Base-by-base conservation (phyloP, 2,329 filamentous ascomycete genomes). In the Nannizziopsis arthrosporioides region DNA sequence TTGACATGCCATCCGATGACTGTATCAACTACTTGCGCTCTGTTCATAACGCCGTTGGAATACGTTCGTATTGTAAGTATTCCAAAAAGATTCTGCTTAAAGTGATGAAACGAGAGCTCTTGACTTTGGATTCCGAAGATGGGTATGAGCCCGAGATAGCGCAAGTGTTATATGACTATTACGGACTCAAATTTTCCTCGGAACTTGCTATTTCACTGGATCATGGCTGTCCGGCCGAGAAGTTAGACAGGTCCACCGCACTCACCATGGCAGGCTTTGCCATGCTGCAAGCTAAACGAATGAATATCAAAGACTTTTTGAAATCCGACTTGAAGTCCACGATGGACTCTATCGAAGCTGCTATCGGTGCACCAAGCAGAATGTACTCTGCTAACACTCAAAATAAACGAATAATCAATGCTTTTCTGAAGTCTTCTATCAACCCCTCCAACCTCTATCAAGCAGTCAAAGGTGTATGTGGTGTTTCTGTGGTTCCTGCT, bases 321-420 rank as follows among this genome's bases (percentile, higher is more conserved):
- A 96, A 94, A 63, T 92, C 88, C 12, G 87, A 96, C 48, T 72
- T 98, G 47, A 93, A 90, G 62, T 79, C 75, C 12, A 87, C 88
- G 0, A 92, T 98, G 50, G 92, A 98, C 51, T 88, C 89, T 56
- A 86, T 98, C 67, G 89, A 96, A 62, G 81, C 86, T 55, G 82
- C 85, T 4, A 82, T 96, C 47, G 87, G 86, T 1, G 67, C 71
- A 14, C 77, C 78, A 47, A 78, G 83, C 22, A 94, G 89, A 63
- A 78, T 82, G 10, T 84, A 82, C 1, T 78, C 85, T 4, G 81
- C 88, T 52, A 82, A 94, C 66, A 76, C 82, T n/a, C 83, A 92
- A 63, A 98, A 98, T 63, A 75, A 86, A 48, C 82, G 87, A 47
- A 81, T 94, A 54, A 82, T 92, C 48, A 84, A 80, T 3, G 77